phyloP scores from a whole-genome alignment of 73 alveolate genomes.

The Paramecium sonneborni region DNA sequence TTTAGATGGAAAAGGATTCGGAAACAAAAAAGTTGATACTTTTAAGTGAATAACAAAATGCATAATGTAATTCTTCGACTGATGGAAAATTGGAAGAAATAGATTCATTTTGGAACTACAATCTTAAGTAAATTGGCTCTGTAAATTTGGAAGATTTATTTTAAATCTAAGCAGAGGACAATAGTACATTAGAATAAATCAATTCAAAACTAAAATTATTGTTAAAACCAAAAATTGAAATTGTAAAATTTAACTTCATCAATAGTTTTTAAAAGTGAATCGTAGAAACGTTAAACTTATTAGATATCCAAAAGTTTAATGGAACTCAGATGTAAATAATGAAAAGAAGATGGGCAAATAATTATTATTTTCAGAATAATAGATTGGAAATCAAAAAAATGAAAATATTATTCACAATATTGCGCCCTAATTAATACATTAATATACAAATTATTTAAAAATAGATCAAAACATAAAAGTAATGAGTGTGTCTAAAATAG shows the following conservation, averaged over 20 bases:
- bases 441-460: neutral
- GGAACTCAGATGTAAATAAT: neutral
- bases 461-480: neutral
- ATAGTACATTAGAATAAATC: neutral
- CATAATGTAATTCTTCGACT: neutral
- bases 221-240: neutral
- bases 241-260: neutral
- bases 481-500: neutral
- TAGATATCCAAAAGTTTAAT: neutral
- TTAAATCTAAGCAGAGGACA: neutral
- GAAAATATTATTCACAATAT: neutral
- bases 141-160: neutral
- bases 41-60: neutral
- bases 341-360: neutral
- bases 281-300: neutral
- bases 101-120: slow-evolving; percentile 5
- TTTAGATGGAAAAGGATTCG: neutral
- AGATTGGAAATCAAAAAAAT: neutral
- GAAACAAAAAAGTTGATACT: neutral
- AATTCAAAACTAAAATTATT: neutral
- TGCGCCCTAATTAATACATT: neutral
- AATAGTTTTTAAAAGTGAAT: neutral
- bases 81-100: neutral
- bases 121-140: neutral
- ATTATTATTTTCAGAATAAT: neutral